Evolutionary conservation across 306 rosid genomes (phyloP).

Genomic region (Benincasa hispida): DNA sequence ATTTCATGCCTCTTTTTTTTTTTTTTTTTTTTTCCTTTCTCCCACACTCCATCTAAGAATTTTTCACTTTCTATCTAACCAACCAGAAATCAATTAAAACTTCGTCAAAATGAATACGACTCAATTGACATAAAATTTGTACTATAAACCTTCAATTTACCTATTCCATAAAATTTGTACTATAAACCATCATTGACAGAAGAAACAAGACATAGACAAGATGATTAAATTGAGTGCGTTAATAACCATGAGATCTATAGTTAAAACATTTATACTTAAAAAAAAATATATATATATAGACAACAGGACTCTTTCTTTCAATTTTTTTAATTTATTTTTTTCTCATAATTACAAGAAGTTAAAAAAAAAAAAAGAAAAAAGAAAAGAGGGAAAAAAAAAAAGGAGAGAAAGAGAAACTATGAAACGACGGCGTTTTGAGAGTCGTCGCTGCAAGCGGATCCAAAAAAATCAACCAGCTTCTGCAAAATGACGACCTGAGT

Average conservation of each 20-base stretch:
- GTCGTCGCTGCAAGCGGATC: conserved; percentile 6
- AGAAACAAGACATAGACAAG: not conserved
- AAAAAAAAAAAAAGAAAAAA: not conserved
- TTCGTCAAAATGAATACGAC: no score
- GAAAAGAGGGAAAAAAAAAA: no score
- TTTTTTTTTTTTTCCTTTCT: no score
- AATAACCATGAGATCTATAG: no score
- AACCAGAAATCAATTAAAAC: not conserved
- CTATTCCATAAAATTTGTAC: not conserved
- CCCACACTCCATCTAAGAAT: not conserved
- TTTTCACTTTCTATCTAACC: not conserved
- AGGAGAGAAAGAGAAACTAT: not conserved
- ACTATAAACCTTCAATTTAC: no score
- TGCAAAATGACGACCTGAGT: conserved; percentile 7
- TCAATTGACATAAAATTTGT: not conserved
- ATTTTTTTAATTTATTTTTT: not conserved
- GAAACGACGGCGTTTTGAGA: not conserved
- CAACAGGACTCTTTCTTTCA: no score
- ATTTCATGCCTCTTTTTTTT: no score
- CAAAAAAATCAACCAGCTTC: conserved; percentile 10
- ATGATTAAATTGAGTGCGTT: no score
- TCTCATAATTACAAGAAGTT: not conserved
- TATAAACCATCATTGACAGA: not conserved
- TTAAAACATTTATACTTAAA: no score
- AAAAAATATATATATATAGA: no score